Evolutionary conservation across 2,329 filamentous ascomycete genomes (phyloP), one percentile per base, ranked within the genome.

Genomic region (Parastagonospora avenae): DNA sequence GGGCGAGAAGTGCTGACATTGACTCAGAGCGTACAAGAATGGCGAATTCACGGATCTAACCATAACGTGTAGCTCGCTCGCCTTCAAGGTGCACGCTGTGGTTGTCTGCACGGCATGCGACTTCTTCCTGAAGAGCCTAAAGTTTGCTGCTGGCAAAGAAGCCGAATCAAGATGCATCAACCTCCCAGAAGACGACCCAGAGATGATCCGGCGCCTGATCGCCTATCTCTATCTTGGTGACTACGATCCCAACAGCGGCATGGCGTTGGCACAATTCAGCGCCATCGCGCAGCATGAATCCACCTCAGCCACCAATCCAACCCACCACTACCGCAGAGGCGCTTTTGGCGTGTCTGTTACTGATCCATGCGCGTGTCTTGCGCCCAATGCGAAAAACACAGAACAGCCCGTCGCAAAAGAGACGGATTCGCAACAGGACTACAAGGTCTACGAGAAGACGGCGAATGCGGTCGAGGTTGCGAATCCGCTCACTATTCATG

Each of bases 401-500:
- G 27, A 31, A 15, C 48, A 60, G 24, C 14, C 33, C 14, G 11
- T 43, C 4, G 1, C 14, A 12, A 11, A 33, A 12, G 2, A 6
- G 3, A 41, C 32, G 12, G 14, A 30, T 11, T 43, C 37, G 15
- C 44, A 39, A 12, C 2, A 14, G 6, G 27, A 50, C 12, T 46
- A 36, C 39, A 47, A 30, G n/a, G 33, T 19, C 7, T 14, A 29
- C 27, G 28, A 32, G n/a, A 53, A 40, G 12, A 29, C 42, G 8
- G 12, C 15, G 15, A 33, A 46, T 8, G 27, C 40, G 14, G 37
- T 54, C n/a, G 31, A 63, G 68, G 37, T 66, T 68, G 47, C 64
- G 59, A 30, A 72, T 60, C 62, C 71, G 66, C 50, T 64, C 15
- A 55, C 51, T 0, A 57, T 57, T 2, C 59, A 63, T 37, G 55